Evolutionary conservation across 2,329 filamentous ascomycete species (phyloP).

Genomic region (Bisporella sp.): DNA sequence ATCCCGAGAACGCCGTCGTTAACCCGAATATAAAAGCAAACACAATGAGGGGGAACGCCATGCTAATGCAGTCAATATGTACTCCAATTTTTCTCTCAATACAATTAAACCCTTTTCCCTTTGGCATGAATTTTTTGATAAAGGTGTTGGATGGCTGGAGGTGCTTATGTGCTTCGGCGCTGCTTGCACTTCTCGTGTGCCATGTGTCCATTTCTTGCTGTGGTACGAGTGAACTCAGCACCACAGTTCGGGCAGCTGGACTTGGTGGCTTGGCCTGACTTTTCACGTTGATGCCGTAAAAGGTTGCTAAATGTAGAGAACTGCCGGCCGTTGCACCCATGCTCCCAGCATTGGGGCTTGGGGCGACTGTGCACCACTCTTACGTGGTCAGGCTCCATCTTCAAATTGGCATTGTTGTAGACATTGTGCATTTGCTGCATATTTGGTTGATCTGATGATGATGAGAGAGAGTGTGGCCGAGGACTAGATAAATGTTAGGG

Average conservation of each 20-base stretch:
- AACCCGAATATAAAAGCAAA: too few relatives aligned
- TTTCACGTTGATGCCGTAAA: constrained; percentile 86
- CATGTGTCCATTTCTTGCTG: constrained; percentile 80
- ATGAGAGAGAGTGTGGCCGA: constrained; percentile 23
- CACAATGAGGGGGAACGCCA: too few relatives aligned
- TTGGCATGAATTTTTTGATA: too few relatives aligned
- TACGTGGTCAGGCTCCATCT: constrained; percentile 41
- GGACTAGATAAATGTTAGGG: constrained; percentile 2
- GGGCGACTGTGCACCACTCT: constrained; percentile 70
- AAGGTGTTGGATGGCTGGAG: too few relatives aligned
- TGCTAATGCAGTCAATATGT: too few relatives aligned
- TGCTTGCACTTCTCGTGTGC: constrained; percentile 85
- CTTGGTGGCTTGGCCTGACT: constrained; percentile 84
- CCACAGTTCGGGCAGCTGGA: constrained; percentile 86
- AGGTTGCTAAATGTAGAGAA: constrained; percentile 97
- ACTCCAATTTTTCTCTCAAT: too few relatives aligned
- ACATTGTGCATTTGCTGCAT: constrained; percentile 6
- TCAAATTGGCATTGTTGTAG: constrained; percentile 28
- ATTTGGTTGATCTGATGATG: constrained; percentile 22
- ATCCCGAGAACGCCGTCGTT: too few relatives aligned
- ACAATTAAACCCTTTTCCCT: too few relatives aligned
- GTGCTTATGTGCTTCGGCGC: too few relatives aligned
- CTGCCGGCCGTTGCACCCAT: constrained; percentile 90
- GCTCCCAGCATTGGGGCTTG: constrained; percentile 96
- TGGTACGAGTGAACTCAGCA: constrained; percentile 86